These are phyloP conservation scores for Basipetospora chlamydospora DNA, from an alignment of 2,329 filamentous ascomycete genomes.

Conservation along the genomic window DNA sequence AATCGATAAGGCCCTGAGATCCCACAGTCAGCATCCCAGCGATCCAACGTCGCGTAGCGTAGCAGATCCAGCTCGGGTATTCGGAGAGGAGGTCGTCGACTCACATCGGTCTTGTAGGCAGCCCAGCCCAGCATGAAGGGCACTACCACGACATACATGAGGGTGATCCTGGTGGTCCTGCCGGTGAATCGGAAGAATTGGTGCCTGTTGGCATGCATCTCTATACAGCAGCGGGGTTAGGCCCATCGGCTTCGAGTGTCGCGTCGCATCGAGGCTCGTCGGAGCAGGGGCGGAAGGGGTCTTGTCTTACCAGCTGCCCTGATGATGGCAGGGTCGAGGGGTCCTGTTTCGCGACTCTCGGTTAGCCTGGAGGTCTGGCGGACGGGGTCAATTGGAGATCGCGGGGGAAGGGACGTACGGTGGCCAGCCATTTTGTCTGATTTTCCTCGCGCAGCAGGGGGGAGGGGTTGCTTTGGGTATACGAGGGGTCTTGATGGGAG, in stretches of 20 bases:
- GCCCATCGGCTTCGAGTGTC: neutral
- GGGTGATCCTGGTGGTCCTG: conserved; percentile 63
- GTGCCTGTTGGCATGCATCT: conserved; percentile 71
- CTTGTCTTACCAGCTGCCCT: conserved; percentile 7
- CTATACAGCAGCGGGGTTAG: no score
- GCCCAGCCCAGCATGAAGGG: conserved; percentile 56
- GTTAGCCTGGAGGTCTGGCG: no score
- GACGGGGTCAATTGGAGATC: neutral
- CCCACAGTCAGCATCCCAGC: neutral
- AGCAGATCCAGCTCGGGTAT: neutral
- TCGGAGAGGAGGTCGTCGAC: conserved; percentile 30
- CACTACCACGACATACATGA: conserved; percentile 62
- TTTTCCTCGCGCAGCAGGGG: neutral
- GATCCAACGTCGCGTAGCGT: neutral
- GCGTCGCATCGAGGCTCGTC: no score
- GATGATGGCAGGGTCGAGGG: conserved; percentile 9
- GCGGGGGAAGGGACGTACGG: conserved; percentile 4
- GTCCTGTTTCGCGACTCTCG: conserved; percentile 1
- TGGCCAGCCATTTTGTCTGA: conserved; percentile 7
- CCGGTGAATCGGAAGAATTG: conserved; percentile 93
- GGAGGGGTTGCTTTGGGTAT: no score
- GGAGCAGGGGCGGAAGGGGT: neutral
- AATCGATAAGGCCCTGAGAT: conserved; percentile 64
- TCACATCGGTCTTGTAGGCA: conserved; percentile 74
- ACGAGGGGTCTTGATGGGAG: neutral